Conservation (phyloP, 352 stramenopile species). For the Pythium rhizo-oryzae region DNA sequence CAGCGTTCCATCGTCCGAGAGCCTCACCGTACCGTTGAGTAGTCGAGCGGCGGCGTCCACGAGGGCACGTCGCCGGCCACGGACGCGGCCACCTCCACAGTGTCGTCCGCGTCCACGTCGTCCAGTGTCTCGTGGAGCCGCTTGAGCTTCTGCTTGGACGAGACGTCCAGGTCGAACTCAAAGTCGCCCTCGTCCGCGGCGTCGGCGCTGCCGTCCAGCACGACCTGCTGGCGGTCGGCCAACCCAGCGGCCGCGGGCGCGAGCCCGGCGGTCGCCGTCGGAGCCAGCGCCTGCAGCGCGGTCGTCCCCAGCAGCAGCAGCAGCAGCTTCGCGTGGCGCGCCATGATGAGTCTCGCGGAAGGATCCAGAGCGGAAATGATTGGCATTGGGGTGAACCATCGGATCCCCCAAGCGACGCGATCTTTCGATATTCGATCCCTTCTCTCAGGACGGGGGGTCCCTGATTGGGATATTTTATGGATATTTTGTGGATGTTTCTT, state of each 20-base stretch:
- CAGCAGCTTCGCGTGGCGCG: background rate
- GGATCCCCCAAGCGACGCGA: slow-evolving; percentile 13
- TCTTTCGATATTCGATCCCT: slow-evolving; percentile 24
- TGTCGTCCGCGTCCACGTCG: slow-evolving; percentile 4
- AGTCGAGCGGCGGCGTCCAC: slow-evolving; percentile 8
- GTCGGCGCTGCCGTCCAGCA: slow-evolving; percentile 14
- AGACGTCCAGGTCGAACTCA: slow-evolving; percentile 31
- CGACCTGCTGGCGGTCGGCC: background rate
- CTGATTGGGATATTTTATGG: background rate
- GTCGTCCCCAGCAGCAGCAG: background rate
- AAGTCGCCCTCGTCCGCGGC: slow-evolving; percentile 19
- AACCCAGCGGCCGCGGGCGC: background rate
- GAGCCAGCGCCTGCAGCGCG: background rate
- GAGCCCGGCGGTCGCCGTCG: background rate
- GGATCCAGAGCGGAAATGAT: slow-evolving; percentile 1
- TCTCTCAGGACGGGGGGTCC: background rate
- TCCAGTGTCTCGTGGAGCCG: slow-evolving; percentile 5
- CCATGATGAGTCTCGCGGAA: background rate
- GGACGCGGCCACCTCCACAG: slow-evolving; percentile 1
- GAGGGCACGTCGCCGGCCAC: background rate
- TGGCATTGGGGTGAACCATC: background rate
- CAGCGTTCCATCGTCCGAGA: background rate
- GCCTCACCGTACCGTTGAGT: slow-evolving; percentile 10
- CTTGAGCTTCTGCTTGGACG: slow-evolving; percentile 27
- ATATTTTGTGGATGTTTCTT: background rate